Base-by-base conservation (phyloP, 2,329 filamentous ascomycete genomes). In the Aureobasidium sp. region DNA sequence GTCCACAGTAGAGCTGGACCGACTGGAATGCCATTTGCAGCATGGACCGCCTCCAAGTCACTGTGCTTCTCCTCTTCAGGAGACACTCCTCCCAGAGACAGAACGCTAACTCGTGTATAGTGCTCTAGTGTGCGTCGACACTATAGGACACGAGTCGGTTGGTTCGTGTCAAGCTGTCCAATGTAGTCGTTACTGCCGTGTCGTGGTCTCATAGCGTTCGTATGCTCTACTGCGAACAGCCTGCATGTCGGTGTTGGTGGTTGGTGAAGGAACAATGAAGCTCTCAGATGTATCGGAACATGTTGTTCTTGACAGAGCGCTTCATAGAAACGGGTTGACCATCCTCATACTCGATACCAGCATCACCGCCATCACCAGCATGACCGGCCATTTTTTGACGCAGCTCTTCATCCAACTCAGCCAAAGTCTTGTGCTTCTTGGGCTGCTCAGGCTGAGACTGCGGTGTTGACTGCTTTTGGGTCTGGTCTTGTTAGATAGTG, bases 321-420 rank as follows among this genome's bases (percentile, higher is more conserved):
- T 90, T 91, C 81, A 92, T 87, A 0, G 86, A 79, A 6, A 84
- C 84, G 0, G 89, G 84, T 71, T 87, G 82, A 0, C 89, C 89
- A 67, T 90, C 82, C 72, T 92, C 89, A 64, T 89, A 87, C 72
- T 91, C 88, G 5, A 92, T 76, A 0, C 88, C 89, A 3, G 87
- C 79, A 29, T 82, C 82, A 9, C 89, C 88, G 9, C 64, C 64
- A 45, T 87, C 88, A 0, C 89, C 88, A 0, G 87, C 80, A 34
- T 87, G 77, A 12, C 80, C 83, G 67, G 88, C 85, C 68, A 92
- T 79, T 64, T 85, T 88, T 63, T 80, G 71, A 44, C 80, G 79
- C 27, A 92, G 72, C 67, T 91, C 88, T 64, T 84, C 82, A 68
- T 92, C 89, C 1, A 84, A 72, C 67, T 91, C 79, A 0, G 82